phyloP scores from a whole-genome alignment of 1,284 basidiomycete genomes.

The Fistulina hepatica region DNA sequence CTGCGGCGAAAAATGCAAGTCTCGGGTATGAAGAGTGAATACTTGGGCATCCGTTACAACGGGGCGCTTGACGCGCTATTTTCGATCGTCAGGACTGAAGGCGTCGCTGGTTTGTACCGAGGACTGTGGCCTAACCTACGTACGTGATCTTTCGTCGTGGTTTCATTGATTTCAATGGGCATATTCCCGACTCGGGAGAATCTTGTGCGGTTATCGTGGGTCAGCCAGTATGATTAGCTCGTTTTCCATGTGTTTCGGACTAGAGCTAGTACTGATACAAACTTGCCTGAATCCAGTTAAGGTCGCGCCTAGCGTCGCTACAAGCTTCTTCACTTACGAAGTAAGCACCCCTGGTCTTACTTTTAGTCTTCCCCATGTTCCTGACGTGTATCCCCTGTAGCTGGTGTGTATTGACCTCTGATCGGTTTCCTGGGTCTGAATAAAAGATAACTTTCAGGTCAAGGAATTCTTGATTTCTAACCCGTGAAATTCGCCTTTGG shows the following conservation, averaged over 20 bases:
- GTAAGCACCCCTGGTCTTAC: too few species aligned
- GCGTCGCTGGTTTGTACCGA: conserved; percentile 67
- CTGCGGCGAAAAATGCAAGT: conserved; percentile 94
- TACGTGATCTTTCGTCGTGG: too few species aligned
- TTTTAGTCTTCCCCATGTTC: too few species aligned
- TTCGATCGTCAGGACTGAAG: conserved; percentile 66
- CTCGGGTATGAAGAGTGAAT: conserved; percentile 65
- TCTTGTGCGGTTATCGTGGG: too few species aligned
- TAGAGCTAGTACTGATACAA: conserved; percentile 14
- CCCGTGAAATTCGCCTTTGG: too few species aligned
- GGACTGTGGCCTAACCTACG: conserved; percentile 89
- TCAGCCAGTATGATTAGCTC: too few species aligned
- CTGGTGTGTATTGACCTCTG: conserved; percentile 41
- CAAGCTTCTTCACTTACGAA: conserved; percentile 77
- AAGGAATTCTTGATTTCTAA: conserved; percentile 23
- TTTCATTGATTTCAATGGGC: too few species aligned
- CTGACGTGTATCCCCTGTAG: too few species aligned
- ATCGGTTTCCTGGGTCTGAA: too few species aligned
- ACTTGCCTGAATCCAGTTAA: conserved; percentile 42
- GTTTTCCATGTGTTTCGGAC: too few species aligned
- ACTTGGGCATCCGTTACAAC: conserved; percentile 56
- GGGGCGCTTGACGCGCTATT: conserved; percentile 71
- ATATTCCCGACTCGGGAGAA: too few species aligned
- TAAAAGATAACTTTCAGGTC: conserved; percentile 20
- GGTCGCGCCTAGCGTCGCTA: conserved; percentile 87